Conservation (phyloP, 768 basidiomycete species). For the Boletales sp. region DNA sequence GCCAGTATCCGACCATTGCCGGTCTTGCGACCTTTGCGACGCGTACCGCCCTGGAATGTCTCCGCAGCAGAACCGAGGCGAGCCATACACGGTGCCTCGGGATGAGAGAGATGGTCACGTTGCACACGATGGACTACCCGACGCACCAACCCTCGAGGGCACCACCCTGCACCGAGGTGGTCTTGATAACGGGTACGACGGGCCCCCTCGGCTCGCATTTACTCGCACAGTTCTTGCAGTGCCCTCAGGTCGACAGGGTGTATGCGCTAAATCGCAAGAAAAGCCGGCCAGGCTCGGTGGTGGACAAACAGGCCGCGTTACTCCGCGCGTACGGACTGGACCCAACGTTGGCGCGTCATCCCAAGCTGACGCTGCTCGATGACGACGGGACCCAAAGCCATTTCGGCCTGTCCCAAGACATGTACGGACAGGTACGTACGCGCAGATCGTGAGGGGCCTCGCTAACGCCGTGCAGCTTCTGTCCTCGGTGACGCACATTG, state of each 20-base stretch:
- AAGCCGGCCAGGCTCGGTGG: conserved; percentile 12
- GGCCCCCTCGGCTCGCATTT: conserved; percentile 31
- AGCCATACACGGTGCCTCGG: conserved; percentile 11
- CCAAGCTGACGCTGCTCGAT: no score
- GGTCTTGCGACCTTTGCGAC: conserved; percentile 16
- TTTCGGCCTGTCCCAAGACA: conserved; percentile 26
- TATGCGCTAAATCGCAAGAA: conserved; percentile 29
- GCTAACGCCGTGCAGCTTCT: conserved; percentile 6
- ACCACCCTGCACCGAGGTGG: conserved; percentile 1
- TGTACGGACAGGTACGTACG: conserved; percentile 24
- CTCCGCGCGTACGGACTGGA: conserved; percentile 31
- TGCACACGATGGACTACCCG: conserved; percentile 7
- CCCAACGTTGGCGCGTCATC: no score
- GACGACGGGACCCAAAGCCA: conserved; percentile 5
- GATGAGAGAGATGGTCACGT: conserved; percentile 10
- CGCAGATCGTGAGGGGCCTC: no score
- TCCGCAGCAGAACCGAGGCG: conserved; percentile 14
- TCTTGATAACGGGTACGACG: conserved; percentile 36
- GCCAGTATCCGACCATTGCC: conserved; percentile 34
- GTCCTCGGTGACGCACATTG: neutral
- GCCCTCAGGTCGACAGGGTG: conserved; percentile 15
- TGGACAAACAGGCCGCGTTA: conserved; percentile 24
- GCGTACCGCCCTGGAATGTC: conserved; percentile 3
- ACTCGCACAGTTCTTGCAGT: conserved; percentile 19
- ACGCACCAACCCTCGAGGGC: conserved; percentile 1